These are phyloP conservation scores for Verticillium albo-atrum DNA, from an alignment of 2,329 filamentous ascomycete species.

Conservation along the genomic window DNA sequence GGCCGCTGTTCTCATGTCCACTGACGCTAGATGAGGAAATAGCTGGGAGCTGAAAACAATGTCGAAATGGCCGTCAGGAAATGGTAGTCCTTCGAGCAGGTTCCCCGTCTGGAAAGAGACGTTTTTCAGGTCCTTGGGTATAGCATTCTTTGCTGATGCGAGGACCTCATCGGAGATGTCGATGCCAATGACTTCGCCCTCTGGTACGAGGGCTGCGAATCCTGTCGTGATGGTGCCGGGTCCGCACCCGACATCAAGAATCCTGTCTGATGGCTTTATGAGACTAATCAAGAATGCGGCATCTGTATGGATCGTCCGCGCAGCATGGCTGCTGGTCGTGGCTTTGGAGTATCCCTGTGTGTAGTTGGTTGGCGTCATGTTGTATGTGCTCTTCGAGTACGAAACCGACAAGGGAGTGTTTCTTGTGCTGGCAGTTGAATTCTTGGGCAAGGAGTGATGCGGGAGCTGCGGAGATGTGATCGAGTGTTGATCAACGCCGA, in stretches of 20 bases:
- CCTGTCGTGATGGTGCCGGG: constrained; percentile 43
- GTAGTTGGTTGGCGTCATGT: constrained; percentile 17
- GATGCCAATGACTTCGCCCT: constrained; percentile 34
- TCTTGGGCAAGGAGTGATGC: too few species aligned
- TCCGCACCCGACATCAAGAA: constrained; percentile 45
- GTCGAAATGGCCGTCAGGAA: constrained; percentile 34
- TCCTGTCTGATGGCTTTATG: constrained; percentile 28
- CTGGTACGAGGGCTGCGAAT: constrained; percentile 31
- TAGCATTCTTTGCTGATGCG: constrained; percentile 19
- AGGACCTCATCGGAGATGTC: constrained; percentile 29
- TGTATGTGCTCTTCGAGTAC: too few species aligned
- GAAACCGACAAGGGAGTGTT: too few species aligned
- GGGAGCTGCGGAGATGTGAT: too few species aligned
- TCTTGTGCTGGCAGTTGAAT: too few species aligned
- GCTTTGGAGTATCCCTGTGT: constrained; percentile 33
- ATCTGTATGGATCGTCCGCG: constrained; percentile 37
- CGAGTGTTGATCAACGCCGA: too few species aligned
- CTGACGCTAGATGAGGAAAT: constrained; percentile 33
- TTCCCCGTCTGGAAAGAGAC: constrained; percentile 27
- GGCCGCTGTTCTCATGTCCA: constrained; percentile 20
- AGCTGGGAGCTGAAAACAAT: constrained; percentile 38
- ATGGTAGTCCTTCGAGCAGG: constrained; percentile 30
- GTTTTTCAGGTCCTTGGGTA: constrained; percentile 12
- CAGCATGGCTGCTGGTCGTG: constrained; percentile 30
- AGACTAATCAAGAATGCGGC: constrained; percentile 37